Conservation (phyloP, 495 filamentous ascomycete genomes). For the Hyphodiscus hymeniophilus region DNA sequence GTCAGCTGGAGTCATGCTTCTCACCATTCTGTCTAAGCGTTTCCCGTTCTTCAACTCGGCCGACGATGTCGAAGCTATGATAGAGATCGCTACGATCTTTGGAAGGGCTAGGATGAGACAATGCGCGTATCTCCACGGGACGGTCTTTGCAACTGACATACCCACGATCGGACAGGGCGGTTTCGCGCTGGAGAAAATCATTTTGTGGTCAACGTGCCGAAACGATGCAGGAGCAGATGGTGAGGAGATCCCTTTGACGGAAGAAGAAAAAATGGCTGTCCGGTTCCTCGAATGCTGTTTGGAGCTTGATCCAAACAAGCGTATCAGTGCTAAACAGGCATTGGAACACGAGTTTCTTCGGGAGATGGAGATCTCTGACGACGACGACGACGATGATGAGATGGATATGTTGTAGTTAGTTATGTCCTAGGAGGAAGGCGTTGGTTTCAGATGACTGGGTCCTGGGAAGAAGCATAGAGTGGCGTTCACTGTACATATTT, state of each 20-base stretch:
- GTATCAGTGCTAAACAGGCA: conserved; percentile 68
- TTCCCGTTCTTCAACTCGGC: conserved; percentile 98
- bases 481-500: conserved; percentile 17
- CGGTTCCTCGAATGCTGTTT: conserved; percentile 60
- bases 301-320: conserved; percentile 59
- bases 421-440: background rate
- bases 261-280: conserved; percentile 56
- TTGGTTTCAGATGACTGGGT: background rate
- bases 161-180: conserved; percentile 81
- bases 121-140: conserved; percentile 75
- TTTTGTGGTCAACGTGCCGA: conserved; percentile 78
- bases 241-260: conserved; percentile 33
- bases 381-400: conserved; percentile 33
- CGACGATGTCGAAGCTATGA: conserved; percentile 93
- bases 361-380: conserved; percentile 18
- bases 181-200: conserved; percentile 82
- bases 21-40: conserved; percentile 80
- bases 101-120: conserved; percentile 74
- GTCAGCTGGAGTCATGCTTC: conserved; percentile 88
- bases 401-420: conserved; percentile 36
- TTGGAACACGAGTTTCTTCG: conserved; percentile 67
- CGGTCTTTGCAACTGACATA: conserved; percentile 81
- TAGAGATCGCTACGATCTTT: conserved; percentile 94
- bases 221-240: conserved; percentile 38
- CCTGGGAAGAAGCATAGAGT: conserved; percentile 4